phyloP scores from a whole-genome alignment of 2,329 filamentous ascomycete genomes.

The Penicillium sp. region DNA sequence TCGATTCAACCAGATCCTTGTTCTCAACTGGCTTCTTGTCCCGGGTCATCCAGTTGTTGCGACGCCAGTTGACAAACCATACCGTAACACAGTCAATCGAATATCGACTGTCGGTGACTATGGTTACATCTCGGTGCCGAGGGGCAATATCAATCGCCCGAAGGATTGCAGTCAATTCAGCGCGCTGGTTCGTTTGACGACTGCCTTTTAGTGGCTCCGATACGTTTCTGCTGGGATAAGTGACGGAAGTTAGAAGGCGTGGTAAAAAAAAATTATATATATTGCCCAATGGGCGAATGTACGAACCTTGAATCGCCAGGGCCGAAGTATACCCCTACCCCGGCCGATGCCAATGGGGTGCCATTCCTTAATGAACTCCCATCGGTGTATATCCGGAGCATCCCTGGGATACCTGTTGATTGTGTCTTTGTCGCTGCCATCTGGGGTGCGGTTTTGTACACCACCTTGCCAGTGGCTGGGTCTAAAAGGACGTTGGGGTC shows the following conservation, averaged over 20 bases:
- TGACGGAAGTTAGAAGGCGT: slow-evolving; percentile 24
- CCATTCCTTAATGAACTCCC: slow-evolving; percentile 62
- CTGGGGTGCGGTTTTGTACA: slow-evolving; percentile 55
- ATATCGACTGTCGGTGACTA: slow-evolving; percentile 88
- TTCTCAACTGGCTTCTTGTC: slow-evolving; percentile 75
- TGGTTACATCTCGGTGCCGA: slow-evolving; percentile 65
- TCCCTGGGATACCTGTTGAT: slow-evolving; percentile 45
- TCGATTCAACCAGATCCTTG: slow-evolving; percentile 73
- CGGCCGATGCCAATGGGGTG: slow-evolving; percentile 53
- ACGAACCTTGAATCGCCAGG: slow-evolving; percentile 55
- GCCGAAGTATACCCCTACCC: slow-evolving; percentile 65
- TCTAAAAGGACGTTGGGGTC: slow-evolving; percentile 58
- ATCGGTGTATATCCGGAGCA: slow-evolving; percentile 63
- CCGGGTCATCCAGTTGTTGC: slow-evolving; percentile 74
- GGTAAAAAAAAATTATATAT: too few species aligned
- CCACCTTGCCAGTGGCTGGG: slow-evolving; percentile 51
- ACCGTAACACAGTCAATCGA: slow-evolving; percentile 82
- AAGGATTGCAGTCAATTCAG: slow-evolving; percentile 85
- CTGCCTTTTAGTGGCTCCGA: slow-evolving; percentile 72
- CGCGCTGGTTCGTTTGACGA: slow-evolving; percentile 88
- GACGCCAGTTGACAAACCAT: slow-evolving; percentile 78
- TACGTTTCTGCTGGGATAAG: slow-evolving; percentile 56
- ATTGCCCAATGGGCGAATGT: not conserved
- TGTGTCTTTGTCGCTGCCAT: slow-evolving; percentile 48
- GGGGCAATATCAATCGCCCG: slow-evolving; percentile 77